A percentile compares a stretch with the other conserved stretches of the same genome.
These are phyloP conservation scores for Kwoniella dendrophila DNA, from an alignment of 768 basidiomycete genomes.

Conservation along the genomic window DNA sequence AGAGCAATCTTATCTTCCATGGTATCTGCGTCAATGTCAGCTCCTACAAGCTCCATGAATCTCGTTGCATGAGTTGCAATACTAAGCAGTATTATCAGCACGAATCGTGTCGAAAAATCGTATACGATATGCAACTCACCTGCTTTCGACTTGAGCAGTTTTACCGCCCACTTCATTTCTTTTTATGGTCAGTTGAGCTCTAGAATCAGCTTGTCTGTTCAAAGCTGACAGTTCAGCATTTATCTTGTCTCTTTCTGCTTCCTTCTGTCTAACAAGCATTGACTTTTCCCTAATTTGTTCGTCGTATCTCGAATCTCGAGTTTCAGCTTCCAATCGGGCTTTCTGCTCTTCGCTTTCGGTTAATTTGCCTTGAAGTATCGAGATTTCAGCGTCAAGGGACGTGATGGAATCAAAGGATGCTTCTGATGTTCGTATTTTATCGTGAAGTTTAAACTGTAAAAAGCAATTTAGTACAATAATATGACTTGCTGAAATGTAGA, in stretches of 20 bases:
- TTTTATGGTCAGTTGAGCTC: conserved; percentile 78
- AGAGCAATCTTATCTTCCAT: conserved; percentile 72
- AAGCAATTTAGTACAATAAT: neutral
- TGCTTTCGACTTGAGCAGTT: conserved; percentile 67
- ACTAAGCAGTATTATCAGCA: conserved; percentile 58
- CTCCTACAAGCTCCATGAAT: conserved; percentile 68
- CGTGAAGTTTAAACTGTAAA: conserved; percentile 44
- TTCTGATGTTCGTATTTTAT: conserved; percentile 47
- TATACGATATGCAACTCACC: conserved; percentile 59
- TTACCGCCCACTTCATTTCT: conserved; percentile 69
- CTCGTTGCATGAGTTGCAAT: conserved; percentile 66
- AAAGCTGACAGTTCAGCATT: conserved; percentile 71
- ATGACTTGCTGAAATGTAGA: neutral
- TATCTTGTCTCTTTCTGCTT: conserved; percentile 70
- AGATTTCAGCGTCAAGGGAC: conserved; percentile 60
- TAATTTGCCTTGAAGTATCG: conserved; percentile 57
- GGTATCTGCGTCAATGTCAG: conserved; percentile 64
- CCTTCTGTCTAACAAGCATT: conserved; percentile 62
- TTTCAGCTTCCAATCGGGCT: conserved; percentile 37
- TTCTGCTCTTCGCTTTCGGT: conserved; percentile 33
- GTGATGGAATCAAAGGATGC: conserved; percentile 54
- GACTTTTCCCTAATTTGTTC: conserved; percentile 44
- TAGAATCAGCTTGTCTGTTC: conserved; percentile 74
- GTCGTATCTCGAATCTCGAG: conserved; percentile 49
- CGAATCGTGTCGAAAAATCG: conserved; percentile 14